These are phyloP conservation scores for Datisca glomerata DNA, from an alignment of 306 rosid species.

Conservation along the genomic window DNA sequence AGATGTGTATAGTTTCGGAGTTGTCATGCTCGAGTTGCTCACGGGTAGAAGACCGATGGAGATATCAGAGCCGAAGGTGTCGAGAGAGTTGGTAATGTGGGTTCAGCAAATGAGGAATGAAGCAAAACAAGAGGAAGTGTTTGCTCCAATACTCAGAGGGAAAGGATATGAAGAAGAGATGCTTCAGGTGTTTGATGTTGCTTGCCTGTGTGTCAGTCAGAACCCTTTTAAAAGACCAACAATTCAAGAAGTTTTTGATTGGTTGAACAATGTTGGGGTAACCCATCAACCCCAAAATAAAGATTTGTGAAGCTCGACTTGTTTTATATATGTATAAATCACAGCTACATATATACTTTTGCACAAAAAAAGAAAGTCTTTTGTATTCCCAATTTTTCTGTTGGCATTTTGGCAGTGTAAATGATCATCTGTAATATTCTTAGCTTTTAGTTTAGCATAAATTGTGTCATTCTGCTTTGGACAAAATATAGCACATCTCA, in stretches of 20 bases:
- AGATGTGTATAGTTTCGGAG: constrained; percentile 84
- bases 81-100: constrained; percentile 72
- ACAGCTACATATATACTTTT: too few species aligned
- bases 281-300: constrained; percentile 28
- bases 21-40: constrained; percentile 77
- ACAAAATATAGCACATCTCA: too few species aligned
- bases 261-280: constrained; percentile 53
- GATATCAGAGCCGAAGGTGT: constrained; percentile 53
- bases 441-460: too few species aligned
- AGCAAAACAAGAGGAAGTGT: constrained; percentile 53
- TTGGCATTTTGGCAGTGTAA: too few species aligned
- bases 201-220: constrained; percentile 70
- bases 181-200: constrained; percentile 66
- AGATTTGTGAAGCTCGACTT: constrained; percentile 25
- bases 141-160: constrained; percentile 47
- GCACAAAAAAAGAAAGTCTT: too few species aligned
- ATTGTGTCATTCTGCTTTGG: too few species aligned
- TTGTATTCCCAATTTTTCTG: too few species aligned
- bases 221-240: constrained; percentile 74
- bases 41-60: constrained; percentile 79
- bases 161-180: constrained; percentile 61
- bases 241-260: constrained; percentile 64
- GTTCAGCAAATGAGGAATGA: constrained; percentile 59
- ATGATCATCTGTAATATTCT: too few species aligned
- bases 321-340: too few species aligned